Base-by-base conservation (phyloP, 208 protist species). In the Wallacemonas collosoma region DNA sequence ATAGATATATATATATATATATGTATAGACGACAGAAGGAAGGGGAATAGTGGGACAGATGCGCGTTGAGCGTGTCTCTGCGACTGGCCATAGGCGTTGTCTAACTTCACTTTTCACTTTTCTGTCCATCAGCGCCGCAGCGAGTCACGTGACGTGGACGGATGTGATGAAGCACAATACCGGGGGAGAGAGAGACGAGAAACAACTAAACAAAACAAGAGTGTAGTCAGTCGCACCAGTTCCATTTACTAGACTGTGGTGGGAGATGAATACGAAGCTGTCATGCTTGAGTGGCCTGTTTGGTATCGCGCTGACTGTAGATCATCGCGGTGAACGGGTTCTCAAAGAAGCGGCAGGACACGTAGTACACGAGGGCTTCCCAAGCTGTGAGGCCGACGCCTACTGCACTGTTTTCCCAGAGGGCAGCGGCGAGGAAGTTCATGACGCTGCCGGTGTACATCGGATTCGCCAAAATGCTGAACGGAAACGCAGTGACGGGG, bases 361-460 rank as follows among this genome's bases (percentile, higher is more conserved):
- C 69, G 61, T 85, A 76, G 73, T 98, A 98, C 36, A 97, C 87
- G 9, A 97, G 53, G 6, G 73, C 95, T 14, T 96, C 88, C 55
- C 82, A 83, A 3, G 50, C 72, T 0, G 92, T 72, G 36, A 98
- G 80, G 26, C 90, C 35, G 43, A 93, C 57, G 60, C 96, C 96
- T 11, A 93, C 93, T 5, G 79, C 76, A 60, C 65, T 81, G 73
- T 93, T 86, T 45, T 89, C 75, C 63, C 63, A 69, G 2, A 98
- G 41, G 4, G 96, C 63, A 26, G 79, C 75, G 8, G 79, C 94
- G 2, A 98, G 58, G 70, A 98, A 98, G 76, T 86, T 90, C 41
- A 98, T 80, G 44, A 83, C 86, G 8, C 95, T 82, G 7, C 97
- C 97, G 56, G 91, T 72, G 83, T 98, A 98, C 97, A 98, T 98